phyloP scores from a whole-genome alignment of 495 filamentous ascomycete genomes.

The Penicillium bialowiezense region DNA sequence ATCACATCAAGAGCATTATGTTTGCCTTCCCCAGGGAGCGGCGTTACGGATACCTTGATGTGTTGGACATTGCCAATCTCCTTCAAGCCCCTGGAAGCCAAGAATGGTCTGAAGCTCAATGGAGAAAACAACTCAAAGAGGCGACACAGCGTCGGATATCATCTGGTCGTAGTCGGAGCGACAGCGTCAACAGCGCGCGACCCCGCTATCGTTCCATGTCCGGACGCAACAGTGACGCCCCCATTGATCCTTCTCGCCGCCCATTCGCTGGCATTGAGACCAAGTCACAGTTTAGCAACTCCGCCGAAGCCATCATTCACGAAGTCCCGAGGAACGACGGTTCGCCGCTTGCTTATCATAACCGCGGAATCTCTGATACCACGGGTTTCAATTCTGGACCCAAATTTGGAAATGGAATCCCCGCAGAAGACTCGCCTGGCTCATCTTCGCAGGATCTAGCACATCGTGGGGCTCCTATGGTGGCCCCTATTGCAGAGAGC shows the following conservation, averaged over 20 bases:
- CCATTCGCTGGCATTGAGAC: slow-evolving; percentile 51
- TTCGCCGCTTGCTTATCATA: slow-evolving; percentile 43
- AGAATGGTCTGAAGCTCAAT: slow-evolving; percentile 84
- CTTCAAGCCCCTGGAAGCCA: slow-evolving; percentile 74
- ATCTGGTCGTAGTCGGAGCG: slow-evolving; percentile 44
- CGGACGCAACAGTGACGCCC: slow-evolving; percentile 38
- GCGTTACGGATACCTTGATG: slow-evolving; percentile 87
- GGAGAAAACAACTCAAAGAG: slow-evolving; percentile 86
- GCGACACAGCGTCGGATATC: slow-evolving; percentile 78
- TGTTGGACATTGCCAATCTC: slow-evolving; percentile 75
- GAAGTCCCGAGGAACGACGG: slow-evolving; percentile 31
- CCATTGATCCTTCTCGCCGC: slow-evolving; percentile 33
- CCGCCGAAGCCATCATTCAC: slow-evolving; percentile 36
- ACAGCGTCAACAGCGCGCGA: slow-evolving; percentile 59
- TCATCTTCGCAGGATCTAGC: slow-evolving; percentile 43
- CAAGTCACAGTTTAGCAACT: slow-evolving; percentile 38
- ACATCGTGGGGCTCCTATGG: slow-evolving; percentile 23
- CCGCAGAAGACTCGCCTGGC: slow-evolving; percentile 30
- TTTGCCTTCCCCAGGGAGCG: slow-evolving; percentile 92
- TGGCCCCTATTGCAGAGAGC: slow-evolving; percentile 41
- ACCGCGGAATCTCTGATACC: slow-evolving; percentile 55
- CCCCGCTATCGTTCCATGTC: slow-evolving; percentile 64
- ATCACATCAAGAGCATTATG: slow-evolving; percentile 89
- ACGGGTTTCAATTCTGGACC: slow-evolving; percentile 26
- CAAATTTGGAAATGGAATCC: slow-evolving; percentile 21